Base-by-base conservation (phyloP, 1,284 basidiomycete genomes). In the Ustilago bromivora region DNA sequence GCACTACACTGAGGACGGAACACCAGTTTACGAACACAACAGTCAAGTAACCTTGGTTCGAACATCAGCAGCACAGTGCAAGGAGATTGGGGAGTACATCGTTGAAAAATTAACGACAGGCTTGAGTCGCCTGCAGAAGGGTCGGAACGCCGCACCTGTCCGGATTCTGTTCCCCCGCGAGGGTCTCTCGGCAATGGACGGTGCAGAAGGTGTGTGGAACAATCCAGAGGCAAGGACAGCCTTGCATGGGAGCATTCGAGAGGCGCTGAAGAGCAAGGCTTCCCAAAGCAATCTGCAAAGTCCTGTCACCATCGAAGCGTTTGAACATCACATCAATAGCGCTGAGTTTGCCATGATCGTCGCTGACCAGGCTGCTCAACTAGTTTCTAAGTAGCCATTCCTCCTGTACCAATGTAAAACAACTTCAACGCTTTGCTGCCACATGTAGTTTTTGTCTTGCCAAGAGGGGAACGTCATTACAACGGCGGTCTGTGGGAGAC, bases 41-140 rank as follows among this genome's bases (percentile, higher is more conserved):
- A 68, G 62, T 23, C 62, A 66, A 35, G 75, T 73, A 31, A 73
- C 75, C 11, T 41, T 77, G 47, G 63, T 73, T 15, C 66, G 75
- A 13, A 70, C 66, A 3, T 65, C 70, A 2, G 17, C 4, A 17
- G 43, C 61, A 13, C 61, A 76, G 35, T 55, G 59, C 58, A 58
- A 58, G 17, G 57, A 71, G 46, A 51, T 76, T 8, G 73, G 68
- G 34, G 15, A 54, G 4, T 55, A 57, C 28, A 36, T 76, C 2
- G 61, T 76, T 23, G 31, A 23, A 15, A 62, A 52, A 13, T 38
- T 72, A n/a, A n/a, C 54, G 17, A 62, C 55, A 9, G 69, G 63
- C 1, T n/a, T 58, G 19, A 51, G 49, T 6, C 51, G 55, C 0
- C 10, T 63, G 23, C 17, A 19, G 2, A 10, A 58, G 12, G 59